phyloP scores from a whole-genome alignment of 768 basidiomycete genomes.

The Mycena capillaripes region DNA sequence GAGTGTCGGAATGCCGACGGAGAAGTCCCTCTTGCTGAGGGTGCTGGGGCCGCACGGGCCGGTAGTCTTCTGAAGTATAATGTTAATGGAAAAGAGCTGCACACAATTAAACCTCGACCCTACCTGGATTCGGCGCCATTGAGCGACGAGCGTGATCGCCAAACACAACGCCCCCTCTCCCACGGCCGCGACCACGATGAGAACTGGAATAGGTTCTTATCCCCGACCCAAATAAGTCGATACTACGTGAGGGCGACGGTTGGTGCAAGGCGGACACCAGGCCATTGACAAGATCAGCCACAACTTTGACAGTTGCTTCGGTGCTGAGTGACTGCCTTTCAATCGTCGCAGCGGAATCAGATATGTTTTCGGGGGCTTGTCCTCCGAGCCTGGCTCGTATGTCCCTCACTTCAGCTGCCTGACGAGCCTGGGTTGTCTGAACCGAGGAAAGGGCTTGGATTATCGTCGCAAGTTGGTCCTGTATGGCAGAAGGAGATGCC shows the following conservation, averaged over 20 bases:
- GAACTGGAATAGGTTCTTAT: background rate
- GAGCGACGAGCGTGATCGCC: slow-evolving; percentile 19
- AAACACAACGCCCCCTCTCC: background rate
- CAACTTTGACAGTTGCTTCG: background rate
- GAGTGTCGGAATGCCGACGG: background rate
- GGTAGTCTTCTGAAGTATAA: slow-evolving; percentile 2
- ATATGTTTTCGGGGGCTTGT: background rate
- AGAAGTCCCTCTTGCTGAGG: background rate
- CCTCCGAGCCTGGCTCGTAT: slow-evolving; percentile 5
- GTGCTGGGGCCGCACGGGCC: background rate
- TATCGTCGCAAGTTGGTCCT: background rate
- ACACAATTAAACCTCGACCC: background rate
- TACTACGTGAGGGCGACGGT: no score
- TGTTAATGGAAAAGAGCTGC: background rate
- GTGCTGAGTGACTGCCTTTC: no score
- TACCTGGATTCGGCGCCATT: slow-evolving; percentile 1
- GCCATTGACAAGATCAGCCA: slow-evolving; percentile 9
- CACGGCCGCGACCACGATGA: slow-evolving; percentile 15
- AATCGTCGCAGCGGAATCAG: background rate
- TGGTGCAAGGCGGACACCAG: slow-evolving; percentile 3
- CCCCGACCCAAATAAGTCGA: no score
- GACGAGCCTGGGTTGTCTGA: background rate
- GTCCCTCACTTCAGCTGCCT: background rate
- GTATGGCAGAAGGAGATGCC: background rate
- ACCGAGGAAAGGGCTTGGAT: background rate